Base-by-base conservation (phyloP, 164 flowering plant species). In the Nymphaea colorata region DNA sequence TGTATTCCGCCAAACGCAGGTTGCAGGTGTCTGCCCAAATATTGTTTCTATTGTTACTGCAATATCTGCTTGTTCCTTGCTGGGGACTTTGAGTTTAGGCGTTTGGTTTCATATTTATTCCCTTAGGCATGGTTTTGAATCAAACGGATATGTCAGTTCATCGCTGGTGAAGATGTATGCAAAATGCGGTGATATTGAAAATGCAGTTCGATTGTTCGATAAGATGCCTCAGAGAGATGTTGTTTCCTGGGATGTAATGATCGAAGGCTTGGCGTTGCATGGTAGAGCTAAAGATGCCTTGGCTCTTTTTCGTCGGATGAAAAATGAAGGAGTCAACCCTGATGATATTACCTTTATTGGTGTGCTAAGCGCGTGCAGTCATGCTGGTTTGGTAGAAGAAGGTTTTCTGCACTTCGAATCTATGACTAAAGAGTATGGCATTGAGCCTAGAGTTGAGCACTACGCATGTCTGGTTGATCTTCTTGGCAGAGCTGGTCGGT, bases 51-150 rank as follows among this genome's bases (percentile, higher is more conserved):
- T 78, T 41, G 77, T 77, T 36, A 75, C 83, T 64, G 70, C 81
- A 6, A 72, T 88, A 15, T 83, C 83, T 62, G 91, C 85, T 63
- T 86, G 89, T 75, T 78, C 89, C 2, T 65, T 77, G 62, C 74
- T 74, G 55, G 91, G 93, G 14, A 76, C 81, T 0, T 69, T 85
- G 51, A 71, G 68, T 41, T 68, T 78, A 36, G 93, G 89, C 3
- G 77, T 78, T 61, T 74, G 82, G 81, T 72, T 85, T 64, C 82
- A 84, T 73, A 70, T 66, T 47, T 76, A 79, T 57, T 68, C 79
- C 61, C 69, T 79, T 5, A 79, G 61, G 64, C 73, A 67, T 2
- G 74, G 71, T 36, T 72, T 67, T 68, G 61, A 18, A 53, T 71
- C 67, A 53, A 74, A 79, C 71, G 70, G 76, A 25, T 70, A 81